These are phyloP conservation scores for Neckera pumila DNA, from an alignment of 225 moss, liverwort and hornwort species.

Conservation along the genomic window DNA sequence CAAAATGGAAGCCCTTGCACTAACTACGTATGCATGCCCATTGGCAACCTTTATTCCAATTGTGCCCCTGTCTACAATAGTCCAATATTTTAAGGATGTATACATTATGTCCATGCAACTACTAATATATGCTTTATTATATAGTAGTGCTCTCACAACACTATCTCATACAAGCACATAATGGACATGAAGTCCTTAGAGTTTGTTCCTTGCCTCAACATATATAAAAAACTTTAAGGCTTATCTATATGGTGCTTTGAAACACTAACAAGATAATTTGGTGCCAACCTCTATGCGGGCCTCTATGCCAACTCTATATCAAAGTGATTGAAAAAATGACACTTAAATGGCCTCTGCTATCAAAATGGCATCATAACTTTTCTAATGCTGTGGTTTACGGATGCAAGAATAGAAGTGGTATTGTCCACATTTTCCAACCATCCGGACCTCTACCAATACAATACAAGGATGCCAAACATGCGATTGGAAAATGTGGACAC, in stretches of 20 bases:
- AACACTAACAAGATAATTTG: not conserved
- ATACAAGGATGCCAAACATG: too few relatives aligned
- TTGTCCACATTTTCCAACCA: not conserved
- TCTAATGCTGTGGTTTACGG: accelerated
- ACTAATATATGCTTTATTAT: too few relatives aligned
- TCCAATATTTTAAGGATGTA: accelerated
- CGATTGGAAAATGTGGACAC: too few relatives aligned
- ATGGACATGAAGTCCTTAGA: accelerated
- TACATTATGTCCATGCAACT: too few relatives aligned
- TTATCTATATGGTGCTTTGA: not conserved
- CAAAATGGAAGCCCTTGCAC: accelerated
- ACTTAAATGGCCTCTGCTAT: accelerated
- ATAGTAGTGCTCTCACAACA: accelerated
- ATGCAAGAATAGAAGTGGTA: not conserved
- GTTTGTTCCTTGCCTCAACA: accelerated
- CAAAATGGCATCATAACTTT: not conserved
- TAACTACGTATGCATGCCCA: not conserved
- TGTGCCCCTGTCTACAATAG: not conserved
- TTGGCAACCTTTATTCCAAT: not conserved
- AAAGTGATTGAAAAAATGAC: not conserved
- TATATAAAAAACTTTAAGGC: accelerated
- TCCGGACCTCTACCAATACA: accelerated
- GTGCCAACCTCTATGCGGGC: not conserved
- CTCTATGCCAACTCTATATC: accelerated
- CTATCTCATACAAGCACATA: not conserved